Evolutionary conservation across 768 basidiomycete genomes (phyloP).

Genomic region (Mycena kentingensis): DNA sequence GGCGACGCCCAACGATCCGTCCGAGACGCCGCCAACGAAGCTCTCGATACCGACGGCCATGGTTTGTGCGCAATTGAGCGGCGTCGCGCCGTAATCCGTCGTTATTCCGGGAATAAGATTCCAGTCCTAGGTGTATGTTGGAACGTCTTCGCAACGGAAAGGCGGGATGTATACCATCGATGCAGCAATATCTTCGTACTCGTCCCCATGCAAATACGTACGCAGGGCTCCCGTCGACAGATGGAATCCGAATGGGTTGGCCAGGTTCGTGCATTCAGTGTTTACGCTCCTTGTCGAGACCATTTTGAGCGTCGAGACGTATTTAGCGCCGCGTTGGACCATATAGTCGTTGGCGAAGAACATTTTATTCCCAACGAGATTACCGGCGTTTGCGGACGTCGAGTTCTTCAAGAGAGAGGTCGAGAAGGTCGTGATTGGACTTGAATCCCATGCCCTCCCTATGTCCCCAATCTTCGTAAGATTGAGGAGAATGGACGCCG

Average conservation of each 20-base stretch:
- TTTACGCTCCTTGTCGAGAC: conserved; percentile 59
- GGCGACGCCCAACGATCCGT: conserved; percentile 55
- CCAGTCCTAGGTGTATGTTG: conserved; percentile 66
- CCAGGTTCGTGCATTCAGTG: conserved; percentile 65
- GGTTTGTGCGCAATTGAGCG: conserved; percentile 49
- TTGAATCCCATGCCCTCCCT: conserved; percentile 54
- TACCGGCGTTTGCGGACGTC: conserved; percentile 55
- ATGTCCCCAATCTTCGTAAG: conserved; percentile 51
- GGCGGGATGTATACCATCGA: conserved; percentile 4
- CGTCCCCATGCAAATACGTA: conserved; percentile 64
- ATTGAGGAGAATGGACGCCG: conserved; percentile 58
- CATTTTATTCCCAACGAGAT: conserved; percentile 58
- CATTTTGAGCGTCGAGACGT: conserved; percentile 66
- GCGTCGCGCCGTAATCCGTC: conserved; percentile 59
- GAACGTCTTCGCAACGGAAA: background rate
- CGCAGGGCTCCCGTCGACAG: conserved; percentile 65
- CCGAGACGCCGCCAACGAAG: conserved; percentile 70
- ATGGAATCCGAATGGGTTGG: conserved; percentile 72
- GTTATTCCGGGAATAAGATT: conserved; percentile 75
- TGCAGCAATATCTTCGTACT: conserved; percentile 68
- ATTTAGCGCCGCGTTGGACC: conserved; percentile 63
- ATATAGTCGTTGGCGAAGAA: conserved; percentile 72
- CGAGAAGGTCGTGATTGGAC: conserved; percentile 40
- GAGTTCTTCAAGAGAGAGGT: conserved; percentile 37
- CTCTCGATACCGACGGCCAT: conserved; percentile 46